Base-by-base conservation (phyloP, 2,329 filamentous ascomycete genomes). In the Diplodia corticola region DNA sequence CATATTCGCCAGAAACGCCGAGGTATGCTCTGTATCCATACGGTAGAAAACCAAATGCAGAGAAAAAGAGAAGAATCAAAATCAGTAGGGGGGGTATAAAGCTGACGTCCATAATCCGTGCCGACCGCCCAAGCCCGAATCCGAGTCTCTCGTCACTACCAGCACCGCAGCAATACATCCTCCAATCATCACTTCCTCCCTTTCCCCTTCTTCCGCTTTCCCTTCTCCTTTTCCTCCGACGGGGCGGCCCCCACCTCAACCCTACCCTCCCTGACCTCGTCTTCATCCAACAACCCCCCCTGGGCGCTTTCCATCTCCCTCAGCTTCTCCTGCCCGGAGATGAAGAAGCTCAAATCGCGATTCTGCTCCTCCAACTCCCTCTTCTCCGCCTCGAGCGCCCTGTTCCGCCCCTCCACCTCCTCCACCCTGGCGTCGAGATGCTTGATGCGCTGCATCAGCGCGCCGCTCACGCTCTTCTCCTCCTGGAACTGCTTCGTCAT, bases 301-400 rank as follows among this genome's bases (percentile, higher is more conserved):
- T 94, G 91, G n/a, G 90, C 91, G 35, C 87, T 85, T 66, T 86
- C 88, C 78, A 93, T 79, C 76, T 89, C 85, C 79, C 86, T 89
- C 71, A 97, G 78, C 78, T 92, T 94, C 78, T 95, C 88, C 77
- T 91, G 88, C 0, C 91, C 90, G 22, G 88, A 91, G 67, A 97
- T 94, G 73, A 94, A 96, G 84, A 96, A 93, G 60, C 84, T 88
- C 75, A 97, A 76, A 75, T 97, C 94, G 15, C 91, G 86, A 74
- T 97, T 96, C 83, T 93, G 90, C 76, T 96, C 93, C 70, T 88
- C 87, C 50, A 97, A 79, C 70, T 96, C 92, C 46, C 81, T 84
- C 70, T 91, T 90, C 76, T 92, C 78, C 3, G 69, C 71, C 59
- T 78, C 77, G 0, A 80, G 69, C 68, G 70, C 76, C 69, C 74